Conservation (phyloP, 2,329 filamentous ascomycete species). For the Diaporthe citrichinensis region DNA sequence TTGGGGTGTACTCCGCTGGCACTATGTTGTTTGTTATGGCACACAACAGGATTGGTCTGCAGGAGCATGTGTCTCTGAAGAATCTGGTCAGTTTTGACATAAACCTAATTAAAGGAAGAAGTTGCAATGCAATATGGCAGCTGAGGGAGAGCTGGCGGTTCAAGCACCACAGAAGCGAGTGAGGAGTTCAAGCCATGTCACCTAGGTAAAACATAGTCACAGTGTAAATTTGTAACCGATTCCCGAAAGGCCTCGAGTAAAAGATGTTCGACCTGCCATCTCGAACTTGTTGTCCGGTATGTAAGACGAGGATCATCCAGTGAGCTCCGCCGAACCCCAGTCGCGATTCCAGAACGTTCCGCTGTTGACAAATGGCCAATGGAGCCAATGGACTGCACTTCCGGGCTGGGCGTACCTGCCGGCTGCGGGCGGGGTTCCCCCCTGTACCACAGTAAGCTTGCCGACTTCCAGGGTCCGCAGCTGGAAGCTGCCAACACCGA, state of each 20-base stretch:
- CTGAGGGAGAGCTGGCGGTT: neutral
- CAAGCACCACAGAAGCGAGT: neutral
- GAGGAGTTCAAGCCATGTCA: neutral
- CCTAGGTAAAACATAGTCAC: too few species aligned
- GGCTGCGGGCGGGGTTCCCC: slow-evolving; percentile 8
- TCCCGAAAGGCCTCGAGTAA: too few species aligned
- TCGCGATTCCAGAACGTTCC: slow-evolving; percentile 40
- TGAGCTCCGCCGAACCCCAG: neutral
- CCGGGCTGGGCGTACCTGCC: neutral
- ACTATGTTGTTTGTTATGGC: too few species aligned
- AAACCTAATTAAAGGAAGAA: neutral
- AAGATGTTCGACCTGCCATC: too few species aligned
- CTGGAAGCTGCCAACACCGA: neutral
- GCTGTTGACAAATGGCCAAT: slow-evolving; percentile 37
- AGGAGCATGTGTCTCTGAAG: too few species aligned
- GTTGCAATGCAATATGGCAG: neutral
- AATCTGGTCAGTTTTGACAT: too few species aligned
- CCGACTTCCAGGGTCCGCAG: neutral
- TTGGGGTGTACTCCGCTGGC: too few species aligned
- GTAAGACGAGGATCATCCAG: neutral
- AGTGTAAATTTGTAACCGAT: too few species aligned
- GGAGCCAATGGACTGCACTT: neutral
- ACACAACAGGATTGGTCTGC: too few species aligned
- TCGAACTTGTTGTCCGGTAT: too few species aligned
- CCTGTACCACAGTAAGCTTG: slow-evolving; percentile 2